A percentile compares a stretch with the other conserved stretches of the same genome.
Conservation (phyloP, 805 yeast genomes). For the Wickerhamiella azymoides region DNA sequence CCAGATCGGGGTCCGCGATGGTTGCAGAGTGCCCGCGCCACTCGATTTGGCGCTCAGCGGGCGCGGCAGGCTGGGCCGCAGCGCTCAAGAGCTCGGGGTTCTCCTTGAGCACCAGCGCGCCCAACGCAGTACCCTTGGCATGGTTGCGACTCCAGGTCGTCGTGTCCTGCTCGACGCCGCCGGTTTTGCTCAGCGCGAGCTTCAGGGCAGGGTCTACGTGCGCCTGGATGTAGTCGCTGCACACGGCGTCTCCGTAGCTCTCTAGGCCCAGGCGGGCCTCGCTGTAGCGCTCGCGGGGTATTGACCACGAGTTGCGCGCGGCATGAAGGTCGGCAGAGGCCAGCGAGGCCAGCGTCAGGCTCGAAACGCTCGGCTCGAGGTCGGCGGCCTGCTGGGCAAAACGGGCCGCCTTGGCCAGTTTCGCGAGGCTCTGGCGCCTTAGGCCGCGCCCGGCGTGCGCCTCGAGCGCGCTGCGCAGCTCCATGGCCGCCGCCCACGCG, state of each 20-base stretch:
- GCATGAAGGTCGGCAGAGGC: slow-evolving; percentile 32
- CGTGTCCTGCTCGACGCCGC: slow-evolving; percentile 4
- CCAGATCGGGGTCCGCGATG: slow-evolving; percentile 58
- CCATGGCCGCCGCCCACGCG: slow-evolving; percentile 55
- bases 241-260: slow-evolving; percentile 33
- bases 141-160: neutral
- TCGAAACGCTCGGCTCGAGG: slow-evolving; percentile 11
- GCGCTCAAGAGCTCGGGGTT: slow-evolving; percentile 23
- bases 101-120: slow-evolving; percentile 28
- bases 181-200: slow-evolving; percentile 36
- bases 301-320: slow-evolving; percentile 45
- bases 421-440: slow-evolving; percentile 42
- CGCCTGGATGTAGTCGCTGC: slow-evolving; percentile 43
- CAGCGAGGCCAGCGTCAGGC: slow-evolving; percentile 16
- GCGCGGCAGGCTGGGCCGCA: slow-evolving; percentile 16
- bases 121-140: slow-evolving; percentile 24
- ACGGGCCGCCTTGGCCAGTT: slow-evolving; percentile 49
- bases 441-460: slow-evolving; percentile 33
- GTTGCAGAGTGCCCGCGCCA: slow-evolving; percentile 53
- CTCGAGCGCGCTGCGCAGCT: slow-evolving; percentile 41
- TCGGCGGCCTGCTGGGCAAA: slow-evolving; percentile 30
- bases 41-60: slow-evolving; percentile 32
- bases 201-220: slow-evolving; percentile 54
- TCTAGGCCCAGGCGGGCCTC: slow-evolving; percentile 50
- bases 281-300: slow-evolving; percentile 39